Evolutionary conservation across 441 rosid genomes (phyloP).

Genomic region (Melastoma candidum): DNA sequence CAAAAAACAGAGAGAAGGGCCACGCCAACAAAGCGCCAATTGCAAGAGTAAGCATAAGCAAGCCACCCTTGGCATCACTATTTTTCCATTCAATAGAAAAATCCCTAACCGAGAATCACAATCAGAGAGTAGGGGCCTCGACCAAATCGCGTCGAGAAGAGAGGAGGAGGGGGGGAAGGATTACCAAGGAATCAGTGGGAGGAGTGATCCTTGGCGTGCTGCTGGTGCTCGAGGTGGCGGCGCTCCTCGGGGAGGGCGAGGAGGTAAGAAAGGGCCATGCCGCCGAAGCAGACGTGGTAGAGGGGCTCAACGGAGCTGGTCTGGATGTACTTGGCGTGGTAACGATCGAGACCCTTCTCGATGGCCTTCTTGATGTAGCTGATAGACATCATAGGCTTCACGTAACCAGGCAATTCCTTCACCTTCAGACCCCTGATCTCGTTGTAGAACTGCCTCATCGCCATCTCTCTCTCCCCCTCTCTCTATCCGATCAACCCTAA

Average conservation of each 20-base stretch:
- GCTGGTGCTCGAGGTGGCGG: constrained; percentile 88
- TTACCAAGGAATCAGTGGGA: constrained; percentile 31
- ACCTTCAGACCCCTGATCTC: constrained; percentile 78
- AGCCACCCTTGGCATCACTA: too few relatives aligned
- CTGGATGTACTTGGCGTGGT: constrained; percentile 76
- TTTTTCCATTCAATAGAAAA: too few relatives aligned
- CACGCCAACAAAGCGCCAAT: too few relatives aligned
- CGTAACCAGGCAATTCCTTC: constrained; percentile 56
- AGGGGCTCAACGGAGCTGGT: constrained; percentile 72
- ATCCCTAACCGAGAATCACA: too few relatives aligned
- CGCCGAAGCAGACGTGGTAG: constrained; percentile 65
- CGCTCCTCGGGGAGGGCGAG: constrained; percentile 92
- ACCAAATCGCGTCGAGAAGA: too few relatives aligned
- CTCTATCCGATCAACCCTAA: too few relatives aligned
- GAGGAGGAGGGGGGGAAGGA: too few relatives aligned
- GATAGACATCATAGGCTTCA: constrained; percentile 66
- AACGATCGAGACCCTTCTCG: constrained; percentile 53
- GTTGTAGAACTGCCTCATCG: constrained; percentile 47
- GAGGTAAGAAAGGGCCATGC: constrained; percentile 79
- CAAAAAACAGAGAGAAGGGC: too few relatives aligned
- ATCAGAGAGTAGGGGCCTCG: too few relatives aligned
- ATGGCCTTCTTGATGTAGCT: constrained; percentile 40
- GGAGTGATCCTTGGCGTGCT: constrained; percentile 68
- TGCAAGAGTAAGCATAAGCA: too few relatives aligned
- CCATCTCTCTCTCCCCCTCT: constrained; percentile 26